Base-by-base conservation (phyloP, 768 basidiomycete genomes). In the Lactarius tabidus region DNA sequence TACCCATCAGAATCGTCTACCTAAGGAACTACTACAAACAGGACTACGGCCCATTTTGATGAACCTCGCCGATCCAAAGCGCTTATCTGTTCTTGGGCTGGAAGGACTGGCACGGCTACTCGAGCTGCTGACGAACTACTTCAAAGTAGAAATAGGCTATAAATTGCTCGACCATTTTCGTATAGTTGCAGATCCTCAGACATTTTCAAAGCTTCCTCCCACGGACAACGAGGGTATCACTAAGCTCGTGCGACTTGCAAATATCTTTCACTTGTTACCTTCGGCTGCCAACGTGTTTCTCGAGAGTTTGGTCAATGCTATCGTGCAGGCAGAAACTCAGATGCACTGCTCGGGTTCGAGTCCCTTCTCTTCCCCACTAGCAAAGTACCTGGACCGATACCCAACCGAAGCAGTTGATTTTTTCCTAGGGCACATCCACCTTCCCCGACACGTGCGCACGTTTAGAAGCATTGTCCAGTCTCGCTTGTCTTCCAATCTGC, bases 111-210 rank as follows among this genome's bases (percentile, higher is more conserved):
- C 95, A 15, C 88, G 96, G 15, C 83, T 99, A 57, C 80, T 99
- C 57, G 94, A 97, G 74, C 83, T 99, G 8, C 78, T 99, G 62
- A 97, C 95, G 43, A 98, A 98, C 75, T 98, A 99, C 77, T 99
- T 99, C 86, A 98, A 98, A 75, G 96, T 99, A 20, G 97, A 99
- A 78, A 98, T 99, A 65, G 97, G 97, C 0, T 86, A 92, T 75
- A 99, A 99, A 77, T 85, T 99, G 8, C 81, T 99, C 26, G 97
- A 98, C 71, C 97, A 99, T 74, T 98, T 96, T 78, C 88, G 89
- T 51, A 86, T 90, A 41, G 89, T 99, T 26, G 92, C 96, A 29
- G 94, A 96, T 71, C 89, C 93, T 17, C 87, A 88, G 69, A 88
- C 85, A 55, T 90, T 95, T 0, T 87, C 93, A 0, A 85, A 86